Conservation (phyloP, 306 rosid species). For the Lathyrus sativus region DNA sequence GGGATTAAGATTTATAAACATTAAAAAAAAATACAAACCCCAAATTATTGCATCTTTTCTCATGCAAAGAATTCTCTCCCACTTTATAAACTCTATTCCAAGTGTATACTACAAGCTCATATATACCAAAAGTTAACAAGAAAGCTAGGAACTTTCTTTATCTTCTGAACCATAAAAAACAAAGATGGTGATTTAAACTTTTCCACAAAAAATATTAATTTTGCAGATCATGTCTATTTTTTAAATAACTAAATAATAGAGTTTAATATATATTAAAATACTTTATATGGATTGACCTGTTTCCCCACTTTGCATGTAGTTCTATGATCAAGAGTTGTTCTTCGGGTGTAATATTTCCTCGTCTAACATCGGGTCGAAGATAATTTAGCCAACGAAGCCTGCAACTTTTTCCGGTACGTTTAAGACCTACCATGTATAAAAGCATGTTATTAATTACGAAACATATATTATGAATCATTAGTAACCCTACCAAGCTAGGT, state of each 20-base stretch:
- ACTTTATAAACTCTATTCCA: conserved; percentile 1
- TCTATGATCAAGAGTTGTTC: conserved; percentile 95
- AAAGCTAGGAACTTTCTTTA: neutral
- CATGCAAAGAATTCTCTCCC: neutral
- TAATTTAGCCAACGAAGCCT: conserved; percentile 96
- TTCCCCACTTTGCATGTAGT: conserved; percentile 97
- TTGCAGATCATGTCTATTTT: neutral
- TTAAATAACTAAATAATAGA: neutral
- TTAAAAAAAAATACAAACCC: neutral
- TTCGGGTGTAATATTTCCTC: conserved; percentile 92
- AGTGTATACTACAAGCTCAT: conserved; percentile 15
- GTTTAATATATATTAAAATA: neutral
- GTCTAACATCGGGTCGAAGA: conserved; percentile 91
- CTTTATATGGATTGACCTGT: conserved; percentile 57
- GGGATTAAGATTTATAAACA: neutral
- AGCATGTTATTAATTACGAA: neutral
- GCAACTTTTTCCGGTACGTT: conserved; percentile 96
- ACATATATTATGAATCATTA: neutral
- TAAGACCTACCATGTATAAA: conserved; percentile 56
- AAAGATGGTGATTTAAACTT: neutral
- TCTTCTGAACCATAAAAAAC: neutral
- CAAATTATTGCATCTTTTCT: neutral
- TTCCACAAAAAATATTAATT: too few relatives aligned
- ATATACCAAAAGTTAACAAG: neutral
- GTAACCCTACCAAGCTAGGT: neutral